Conservation (phyloP, 2,329 filamentous ascomycete species). For the Phaeophleospora eucalypticola region DNA sequence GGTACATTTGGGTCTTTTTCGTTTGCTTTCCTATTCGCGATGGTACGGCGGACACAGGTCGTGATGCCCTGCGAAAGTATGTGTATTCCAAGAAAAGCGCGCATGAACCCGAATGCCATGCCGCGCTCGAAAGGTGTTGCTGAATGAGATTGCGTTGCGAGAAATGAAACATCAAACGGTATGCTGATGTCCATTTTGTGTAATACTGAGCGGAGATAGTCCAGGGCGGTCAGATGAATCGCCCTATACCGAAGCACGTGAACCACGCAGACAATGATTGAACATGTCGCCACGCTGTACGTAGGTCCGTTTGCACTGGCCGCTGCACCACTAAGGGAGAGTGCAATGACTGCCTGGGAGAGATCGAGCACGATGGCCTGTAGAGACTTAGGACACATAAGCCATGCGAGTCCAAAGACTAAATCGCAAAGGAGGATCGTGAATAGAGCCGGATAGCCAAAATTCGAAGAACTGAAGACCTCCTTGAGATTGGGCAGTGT, state of each 20-base stretch:
- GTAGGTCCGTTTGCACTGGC: constrained; percentile 64
- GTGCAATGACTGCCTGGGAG: constrained; percentile 87
- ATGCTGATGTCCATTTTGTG: constrained; percentile 33
- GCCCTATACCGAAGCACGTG: constrained; percentile 53
- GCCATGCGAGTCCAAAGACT: constrained; percentile 72
- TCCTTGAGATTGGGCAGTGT: constrained; percentile 77
- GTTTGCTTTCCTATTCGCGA: constrained; percentile 35
- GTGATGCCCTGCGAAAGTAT: constrained; percentile 36
- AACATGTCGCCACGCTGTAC: constrained; percentile 67
- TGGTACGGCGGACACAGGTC: constrained; percentile 33
- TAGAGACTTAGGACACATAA: constrained; percentile 80
- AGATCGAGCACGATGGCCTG: constrained; percentile 86
- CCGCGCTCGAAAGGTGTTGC: constrained; percentile 28
- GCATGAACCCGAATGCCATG: constrained; percentile 30
- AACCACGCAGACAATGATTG: constrained; percentile 59
- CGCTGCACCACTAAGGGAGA: constrained; percentile 80
- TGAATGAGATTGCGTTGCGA: constrained; percentile 30
- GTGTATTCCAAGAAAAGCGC: constrained; percentile 35
- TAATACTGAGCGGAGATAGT: constrained; percentile 36
- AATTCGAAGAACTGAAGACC: constrained; percentile 78
- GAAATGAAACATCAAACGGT: constrained; percentile 28
- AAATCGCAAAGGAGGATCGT: constrained; percentile 83
- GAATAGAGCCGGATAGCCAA: constrained; percentile 75
- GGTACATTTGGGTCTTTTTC: constrained; percentile 30
- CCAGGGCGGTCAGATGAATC: constrained; percentile 36